Evolutionary conservation across 768 basidiomycete genomes (phyloP).

Genomic region (Russula griseocarnosa): DNA sequence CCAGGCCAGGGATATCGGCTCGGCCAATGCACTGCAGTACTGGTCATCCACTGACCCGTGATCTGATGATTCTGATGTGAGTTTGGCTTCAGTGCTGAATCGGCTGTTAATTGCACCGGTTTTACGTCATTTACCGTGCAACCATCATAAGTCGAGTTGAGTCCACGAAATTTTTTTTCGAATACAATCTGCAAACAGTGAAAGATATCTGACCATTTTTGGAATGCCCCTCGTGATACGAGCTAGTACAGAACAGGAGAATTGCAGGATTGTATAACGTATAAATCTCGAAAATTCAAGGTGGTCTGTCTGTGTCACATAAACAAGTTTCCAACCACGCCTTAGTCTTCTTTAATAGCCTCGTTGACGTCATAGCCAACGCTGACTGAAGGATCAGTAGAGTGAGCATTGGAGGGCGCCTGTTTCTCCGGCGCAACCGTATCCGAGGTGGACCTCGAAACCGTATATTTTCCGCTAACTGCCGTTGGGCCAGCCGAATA

Average conservation of each 20-base stretch:
- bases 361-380: constrained; percentile 16
- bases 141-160: no score
- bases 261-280: not conserved
- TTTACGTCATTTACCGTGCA: no score
- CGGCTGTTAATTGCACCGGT: no score
- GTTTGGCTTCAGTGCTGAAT: no score
- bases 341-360: not conserved
- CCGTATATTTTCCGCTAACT: not conserved
- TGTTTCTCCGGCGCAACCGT: not conserved
- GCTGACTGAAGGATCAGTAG: not conserved
- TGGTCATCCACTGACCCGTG: no score
- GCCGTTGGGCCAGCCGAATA: not conserved
- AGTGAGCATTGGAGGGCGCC: not conserved
- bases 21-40: no score
- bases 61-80: no score
- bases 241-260: not conserved
- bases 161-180: no score
- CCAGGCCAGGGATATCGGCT: no score
- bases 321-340: not conserved
- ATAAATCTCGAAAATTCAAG: not conserved
- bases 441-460: not conserved
- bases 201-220: not conserved
- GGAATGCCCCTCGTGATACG: not conserved
- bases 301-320: not conserved
- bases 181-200: no score